Conservation (phyloP, 2,329 filamentous ascomycete genomes). For the Colletotrichum trifolii region DNA sequence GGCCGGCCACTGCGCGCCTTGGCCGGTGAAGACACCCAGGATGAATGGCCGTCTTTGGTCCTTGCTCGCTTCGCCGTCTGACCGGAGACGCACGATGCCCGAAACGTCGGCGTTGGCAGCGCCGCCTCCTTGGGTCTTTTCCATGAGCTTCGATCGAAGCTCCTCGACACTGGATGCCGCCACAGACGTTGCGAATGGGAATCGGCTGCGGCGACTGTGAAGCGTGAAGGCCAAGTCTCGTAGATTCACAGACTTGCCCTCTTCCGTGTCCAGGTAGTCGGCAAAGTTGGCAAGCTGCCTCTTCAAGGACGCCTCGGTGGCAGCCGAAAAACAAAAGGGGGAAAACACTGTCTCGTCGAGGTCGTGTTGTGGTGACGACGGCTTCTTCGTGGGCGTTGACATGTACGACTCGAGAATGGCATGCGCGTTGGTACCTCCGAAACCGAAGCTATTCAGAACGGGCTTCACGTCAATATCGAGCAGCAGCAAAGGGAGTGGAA, state of each 20-base stretch:
- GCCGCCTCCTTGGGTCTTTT: too few relatives aligned
- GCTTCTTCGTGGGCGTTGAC: not conserved
- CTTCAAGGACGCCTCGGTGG: not conserved
- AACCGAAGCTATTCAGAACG: conserved; percentile 48
- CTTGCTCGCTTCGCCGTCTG: conserved; percentile 10
- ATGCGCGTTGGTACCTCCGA: conserved; percentile 58
- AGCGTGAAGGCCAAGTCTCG: conserved; percentile 45
- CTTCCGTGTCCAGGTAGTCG: conserved; percentile 38
- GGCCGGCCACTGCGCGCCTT: conserved; percentile 46
- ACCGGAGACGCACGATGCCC: too few relatives aligned
- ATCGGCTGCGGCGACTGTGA: conserved; percentile 38
- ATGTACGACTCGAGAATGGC: conserved; percentile 45
- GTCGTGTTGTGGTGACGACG: not conserved
- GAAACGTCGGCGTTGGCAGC: not conserved
- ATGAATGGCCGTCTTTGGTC: not conserved
- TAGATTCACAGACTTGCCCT: conserved; percentile 37
- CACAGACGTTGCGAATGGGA: conserved; percentile 40
- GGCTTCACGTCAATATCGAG: too few relatives aligned
- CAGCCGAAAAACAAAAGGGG: conserved; percentile 20
- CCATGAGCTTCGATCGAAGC: not conserved
- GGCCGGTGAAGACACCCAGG: conserved; percentile 44
- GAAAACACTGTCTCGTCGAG: not conserved
- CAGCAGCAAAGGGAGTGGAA: too few relatives aligned
- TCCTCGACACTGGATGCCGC: conserved; percentile 38
- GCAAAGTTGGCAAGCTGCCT: not conserved